phyloP scores from a whole-genome alignment of 257 asterid species.

The Echites panduratus region DNA sequence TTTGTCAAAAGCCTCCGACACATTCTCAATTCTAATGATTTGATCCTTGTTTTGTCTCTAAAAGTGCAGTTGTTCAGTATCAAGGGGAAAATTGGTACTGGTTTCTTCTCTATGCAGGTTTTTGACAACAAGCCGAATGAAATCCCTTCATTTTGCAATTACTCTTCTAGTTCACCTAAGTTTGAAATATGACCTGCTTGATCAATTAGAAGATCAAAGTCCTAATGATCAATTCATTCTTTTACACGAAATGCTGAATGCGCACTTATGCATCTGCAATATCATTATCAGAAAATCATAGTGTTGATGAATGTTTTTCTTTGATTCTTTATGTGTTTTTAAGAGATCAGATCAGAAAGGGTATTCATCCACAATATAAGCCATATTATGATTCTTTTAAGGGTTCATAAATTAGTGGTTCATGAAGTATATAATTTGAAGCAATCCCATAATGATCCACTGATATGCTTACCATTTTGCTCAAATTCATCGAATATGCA shows the following conservation, averaged over 20 bases:
- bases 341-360: background rate
- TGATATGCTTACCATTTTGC: background rate
- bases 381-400: background rate
- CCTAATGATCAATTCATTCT: background rate
- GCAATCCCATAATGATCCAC: background rate
- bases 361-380: background rate
- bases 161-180: background rate
- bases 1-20: background rate
- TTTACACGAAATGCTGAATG: background rate
- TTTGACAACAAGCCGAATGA: background rate
- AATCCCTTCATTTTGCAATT: background rate
- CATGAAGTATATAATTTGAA: background rate
- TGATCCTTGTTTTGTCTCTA: background rate
- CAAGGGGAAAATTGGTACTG: background rate
- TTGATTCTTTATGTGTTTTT: background rate
- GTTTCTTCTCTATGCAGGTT: background rate
- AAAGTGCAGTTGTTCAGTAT: background rate
- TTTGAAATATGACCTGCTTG: background rate
- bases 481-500: background rate
- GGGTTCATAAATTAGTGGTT: background rate
- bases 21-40: background rate
- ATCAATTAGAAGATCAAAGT: background rate
- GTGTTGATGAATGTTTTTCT: background rate
- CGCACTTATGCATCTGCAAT: background rate
- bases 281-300: background rate